These are phyloP conservation scores for Coleophoma eucalyptorum DNA, from an alignment of 2,329 filamentous ascomycete species.

Conservation along the genomic window DNA sequence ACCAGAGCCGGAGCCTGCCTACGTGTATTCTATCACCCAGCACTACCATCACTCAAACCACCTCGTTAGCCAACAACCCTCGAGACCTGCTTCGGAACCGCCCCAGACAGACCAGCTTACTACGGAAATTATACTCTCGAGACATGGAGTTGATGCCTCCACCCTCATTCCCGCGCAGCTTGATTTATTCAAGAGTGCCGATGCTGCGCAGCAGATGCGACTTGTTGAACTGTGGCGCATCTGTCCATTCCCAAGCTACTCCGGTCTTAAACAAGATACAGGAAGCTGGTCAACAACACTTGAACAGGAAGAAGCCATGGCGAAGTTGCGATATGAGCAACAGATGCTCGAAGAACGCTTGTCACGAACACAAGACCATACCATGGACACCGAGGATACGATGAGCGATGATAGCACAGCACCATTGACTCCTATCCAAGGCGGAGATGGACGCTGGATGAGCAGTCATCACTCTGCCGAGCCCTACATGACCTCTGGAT, in stretches of 20 bases:
- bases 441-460: constrained; percentile 48
- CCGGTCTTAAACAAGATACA: constrained; percentile 51
- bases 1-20: constrained; percentile 34
- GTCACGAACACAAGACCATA: constrained; percentile 29
- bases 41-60: constrained; percentile 84
- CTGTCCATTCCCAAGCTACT: constrained; percentile 59
- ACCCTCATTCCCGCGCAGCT: constrained; percentile 71
- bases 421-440: constrained; percentile 44
- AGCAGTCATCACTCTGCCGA: constrained; percentile 23
- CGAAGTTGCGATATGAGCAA: constrained; percentile 56
- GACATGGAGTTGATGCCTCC: constrained; percentile 66
- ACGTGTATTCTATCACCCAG: constrained; percentile 72
- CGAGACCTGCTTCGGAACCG: constrained; percentile 47
- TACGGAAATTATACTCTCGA: constrained; percentile 54
- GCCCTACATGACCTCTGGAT: constrained; percentile 82
- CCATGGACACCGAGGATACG: constrained; percentile 41
- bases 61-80: constrained; percentile 38
- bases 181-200: constrained; percentile 73
- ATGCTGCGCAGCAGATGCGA: constrained; percentile 66
- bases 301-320: constrained; percentile 49
- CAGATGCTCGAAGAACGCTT: constrained; percentile 35
- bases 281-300: constrained; percentile 55
- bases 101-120: constrained; percentile 43
- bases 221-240: constrained; percentile 85
- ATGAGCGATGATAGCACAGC: constrained; percentile 28